Evolutionary conservation across 2,329 filamentous ascomycete genomes (phyloP).

Genomic region (Trichoderma harzianum): DNA sequence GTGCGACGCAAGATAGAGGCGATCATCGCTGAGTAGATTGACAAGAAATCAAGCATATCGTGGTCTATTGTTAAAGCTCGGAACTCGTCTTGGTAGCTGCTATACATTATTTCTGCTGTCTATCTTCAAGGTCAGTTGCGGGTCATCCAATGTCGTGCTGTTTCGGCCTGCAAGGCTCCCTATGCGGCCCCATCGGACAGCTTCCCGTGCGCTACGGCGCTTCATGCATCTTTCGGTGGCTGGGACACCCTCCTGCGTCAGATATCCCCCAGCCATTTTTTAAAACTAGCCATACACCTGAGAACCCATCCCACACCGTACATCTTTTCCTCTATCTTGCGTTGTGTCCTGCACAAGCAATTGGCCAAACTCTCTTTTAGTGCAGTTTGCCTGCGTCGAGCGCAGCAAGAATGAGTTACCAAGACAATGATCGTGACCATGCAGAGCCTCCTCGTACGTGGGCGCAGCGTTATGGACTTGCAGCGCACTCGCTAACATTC

Average conservation of each 20-base stretch:
- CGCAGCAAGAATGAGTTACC: constrained; percentile 38
- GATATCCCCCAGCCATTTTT: constrained; percentile 27
- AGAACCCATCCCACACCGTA: constrained; percentile 29
- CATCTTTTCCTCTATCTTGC: constrained; percentile 27
- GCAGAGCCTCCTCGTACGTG: constrained; percentile 38
- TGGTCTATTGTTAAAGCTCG: neutral
- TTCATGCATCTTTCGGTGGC: constrained; percentile 18
- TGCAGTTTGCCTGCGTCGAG: constrained; percentile 29
- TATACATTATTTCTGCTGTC: neutral
- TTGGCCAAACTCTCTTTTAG: constrained; percentile 32
- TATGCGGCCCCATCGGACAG: constrained; percentile 7
- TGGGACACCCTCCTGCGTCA: constrained; percentile 19
- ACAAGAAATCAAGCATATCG: neutral
- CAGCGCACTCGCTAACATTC: constrained; percentile 14
- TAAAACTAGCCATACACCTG: constrained; percentile 33
- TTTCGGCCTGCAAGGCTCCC: neutral
- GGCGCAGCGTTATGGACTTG: constrained; percentile 3
- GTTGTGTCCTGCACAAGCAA: constrained; percentile 32
- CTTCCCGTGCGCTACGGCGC: constrained; percentile 9
- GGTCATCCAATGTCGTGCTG: neutral
- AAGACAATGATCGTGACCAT: constrained; percentile 35
- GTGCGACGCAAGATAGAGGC: neutral
- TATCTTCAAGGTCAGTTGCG: neutral
- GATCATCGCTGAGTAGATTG: neutral
- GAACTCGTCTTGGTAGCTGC: neutral